Conservation (phyloP, 441 rosid species). For the Croton setiger region DNA sequence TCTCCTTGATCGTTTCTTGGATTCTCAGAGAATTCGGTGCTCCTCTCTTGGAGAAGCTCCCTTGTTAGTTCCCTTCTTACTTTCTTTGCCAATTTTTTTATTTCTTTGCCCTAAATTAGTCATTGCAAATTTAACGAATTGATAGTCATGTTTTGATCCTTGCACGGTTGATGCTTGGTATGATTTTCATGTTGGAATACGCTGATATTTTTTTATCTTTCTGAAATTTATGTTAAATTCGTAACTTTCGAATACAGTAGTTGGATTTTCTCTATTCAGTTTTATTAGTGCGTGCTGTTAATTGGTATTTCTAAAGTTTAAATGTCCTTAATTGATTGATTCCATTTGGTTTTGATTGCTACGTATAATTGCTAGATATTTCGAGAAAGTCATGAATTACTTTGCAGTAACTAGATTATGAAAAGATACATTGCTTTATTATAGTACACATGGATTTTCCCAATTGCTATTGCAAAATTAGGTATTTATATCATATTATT, state of each 20-base stretch:
- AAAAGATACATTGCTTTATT: not conserved
- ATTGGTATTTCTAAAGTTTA: not conserved
- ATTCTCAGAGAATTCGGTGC: conserved; percentile 74
- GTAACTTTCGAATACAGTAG: not conserved
- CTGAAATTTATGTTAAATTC: not conserved
- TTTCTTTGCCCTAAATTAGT: conserved; percentile 11
- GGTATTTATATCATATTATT: not conserved
- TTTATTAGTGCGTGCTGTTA: not conserved
- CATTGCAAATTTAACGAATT: not conserved
- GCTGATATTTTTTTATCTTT: no score
- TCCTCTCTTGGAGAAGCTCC: conserved; percentile 69
- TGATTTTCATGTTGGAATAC: not conserved
- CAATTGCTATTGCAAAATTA: not conserved
- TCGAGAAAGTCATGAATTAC: not conserved
- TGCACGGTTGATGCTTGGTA: conserved; percentile 9
- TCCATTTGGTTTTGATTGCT: not conserved
- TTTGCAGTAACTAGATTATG: not conserved
- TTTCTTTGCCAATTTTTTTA: conserved; percentile 14
- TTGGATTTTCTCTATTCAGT: not conserved
- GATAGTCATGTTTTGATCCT: not conserved
- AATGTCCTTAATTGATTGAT: not conserved
- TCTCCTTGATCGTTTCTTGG: conserved; percentile 89
- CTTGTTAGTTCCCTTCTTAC: conserved; percentile 46
- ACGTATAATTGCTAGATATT: not conserved
- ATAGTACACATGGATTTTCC: not conserved